A percentile compares a stretch with the other conserved stretches of the same genome.
Conservation (phyloP, 371 early-diverging fungal species). For the Mortierella sp. region DNA sequence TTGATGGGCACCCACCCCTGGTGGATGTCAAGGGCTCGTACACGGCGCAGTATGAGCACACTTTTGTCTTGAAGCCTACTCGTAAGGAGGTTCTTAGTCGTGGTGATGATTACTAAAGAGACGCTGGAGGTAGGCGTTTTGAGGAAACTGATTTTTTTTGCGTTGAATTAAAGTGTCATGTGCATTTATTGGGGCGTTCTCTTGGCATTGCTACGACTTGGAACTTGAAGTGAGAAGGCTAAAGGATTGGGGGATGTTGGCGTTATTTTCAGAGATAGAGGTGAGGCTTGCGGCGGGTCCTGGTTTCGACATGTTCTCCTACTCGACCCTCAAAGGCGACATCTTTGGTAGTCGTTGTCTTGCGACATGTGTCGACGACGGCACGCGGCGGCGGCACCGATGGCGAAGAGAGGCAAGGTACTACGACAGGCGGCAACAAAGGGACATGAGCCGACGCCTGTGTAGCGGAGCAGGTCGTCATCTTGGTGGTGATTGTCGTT, state of each 20-base stretch:
- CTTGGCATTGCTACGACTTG: neutral
- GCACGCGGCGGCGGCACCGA: neutral
- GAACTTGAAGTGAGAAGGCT: too few relatives aligned
- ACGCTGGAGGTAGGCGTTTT: too few relatives aligned
- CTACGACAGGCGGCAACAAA: neutral
- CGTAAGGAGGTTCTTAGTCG: slow-evolving; percentile 85
- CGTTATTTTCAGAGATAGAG: neutral
- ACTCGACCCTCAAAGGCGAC: neutral
- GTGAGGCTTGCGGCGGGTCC: neutral
- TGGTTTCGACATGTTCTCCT: neutral
- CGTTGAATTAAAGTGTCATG: neutral
- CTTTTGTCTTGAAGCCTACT: slow-evolving; percentile 90
- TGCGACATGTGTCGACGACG: neutral
- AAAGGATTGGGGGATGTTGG: too few relatives aligned
- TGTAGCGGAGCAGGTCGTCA: neutral
- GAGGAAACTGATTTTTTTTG: too few relatives aligned
- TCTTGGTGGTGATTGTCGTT: neutral
- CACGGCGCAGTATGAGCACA: slow-evolving; percentile 99
- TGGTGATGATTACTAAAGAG: slow-evolving; percentile 69
- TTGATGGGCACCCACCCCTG: slow-evolving; percentile 95
- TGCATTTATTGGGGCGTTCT: neutral
- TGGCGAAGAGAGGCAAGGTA: neutral
- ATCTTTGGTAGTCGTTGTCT: neutral
- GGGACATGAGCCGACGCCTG: neutral
- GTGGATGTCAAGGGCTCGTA: slow-evolving; percentile 91